Evolutionary conservation across 148 eudicot species (phyloP), one percentile per base, ranked within the genome.

Genomic region (Polygonum maritimum): DNA sequence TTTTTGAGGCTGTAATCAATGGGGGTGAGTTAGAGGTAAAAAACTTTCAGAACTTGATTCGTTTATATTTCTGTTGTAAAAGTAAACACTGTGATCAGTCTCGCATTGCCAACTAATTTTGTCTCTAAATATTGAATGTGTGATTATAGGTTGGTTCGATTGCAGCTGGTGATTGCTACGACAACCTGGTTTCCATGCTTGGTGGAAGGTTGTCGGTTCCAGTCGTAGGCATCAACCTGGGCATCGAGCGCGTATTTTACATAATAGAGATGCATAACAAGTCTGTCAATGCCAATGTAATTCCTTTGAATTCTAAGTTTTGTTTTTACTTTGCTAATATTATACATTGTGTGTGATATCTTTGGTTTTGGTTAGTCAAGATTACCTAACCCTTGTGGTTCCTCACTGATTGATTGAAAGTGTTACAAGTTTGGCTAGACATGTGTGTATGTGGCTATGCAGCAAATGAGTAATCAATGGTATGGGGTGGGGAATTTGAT

Each of bases 111-210:
- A 57, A 57, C 63, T 57, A 1, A 7, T 1, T 19, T 57, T 63
- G 69, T 33, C 2, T 33, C 15, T 13, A 5, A 31, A 26, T 62
- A 38, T 26, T 62, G 39, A 12, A 62, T 40, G 52, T 35, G 73
- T 60, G 74, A 41, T 26, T 75, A 1, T 84, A 96, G 98, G 97
- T 96, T 81, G 99, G 99, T 80, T 88, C 99, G 40, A 96, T 96
- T 82, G 99, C 93, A 76, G 99, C 94, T 70, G 99, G 99, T 40
- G 98, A 98, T 58, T 98, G 99, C 57, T 96, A 92, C 54, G 99
- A 96, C 84, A 89, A 89, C 26, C 94, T 96, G n/a, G 92, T 92
- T 79, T 96, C 93, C 36, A 89, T 91, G 97, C 92, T 92, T 81
- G 99, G 98, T 75, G 82, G 91, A 35, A 92, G 88, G 87, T 87